phyloP scores from a whole-genome alignment of 1,284 basidiomycete species.

The Sporisorium exsertum region DNA sequence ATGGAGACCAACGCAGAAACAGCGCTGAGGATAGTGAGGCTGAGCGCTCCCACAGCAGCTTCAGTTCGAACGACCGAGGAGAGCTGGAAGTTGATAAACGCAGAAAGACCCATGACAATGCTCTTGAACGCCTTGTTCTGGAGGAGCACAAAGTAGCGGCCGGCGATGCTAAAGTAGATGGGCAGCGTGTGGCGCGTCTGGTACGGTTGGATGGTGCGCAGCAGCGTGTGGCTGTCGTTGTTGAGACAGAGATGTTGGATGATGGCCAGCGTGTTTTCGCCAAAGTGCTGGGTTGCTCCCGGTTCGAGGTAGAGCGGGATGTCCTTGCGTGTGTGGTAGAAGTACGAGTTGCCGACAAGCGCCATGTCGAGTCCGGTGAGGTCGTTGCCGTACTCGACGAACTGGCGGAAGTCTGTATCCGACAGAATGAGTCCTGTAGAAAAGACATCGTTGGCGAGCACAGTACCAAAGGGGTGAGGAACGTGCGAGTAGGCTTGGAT shows the following conservation, averaged over 20 bases:
- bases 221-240: slow-evolving; percentile 62
- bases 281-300: slow-evolving; percentile 88
- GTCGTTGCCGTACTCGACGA: slow-evolving; percentile 81
- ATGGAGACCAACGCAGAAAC: slow-evolving; percentile 60
- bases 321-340: slow-evolving; percentile 92
- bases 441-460: slow-evolving; percentile 94
- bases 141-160: slow-evolving; percentile 71
- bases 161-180: slow-evolving; percentile 75
- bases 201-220: slow-evolving; percentile 41
- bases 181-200: slow-evolving; percentile 73
- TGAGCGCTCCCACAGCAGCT: slow-evolving; percentile 45
- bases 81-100: slow-evolving; percentile 65
- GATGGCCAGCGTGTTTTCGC: slow-evolving; percentile 86
- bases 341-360: slow-evolving; percentile 89
- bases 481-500: slow-evolving; percentile 88
- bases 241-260: slow-evolving; percentile 78
- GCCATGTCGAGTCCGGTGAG: slow-evolving; percentile 80
- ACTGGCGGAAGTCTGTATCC: slow-evolving; percentile 75
- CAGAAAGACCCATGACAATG: slow-evolving; percentile 59
- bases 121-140: slow-evolving; percentile 71
- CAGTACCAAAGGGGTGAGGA: slow-evolving; percentile 89
- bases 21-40: slow-evolving; percentile 53
- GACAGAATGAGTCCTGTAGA: slow-evolving; percentile 87
- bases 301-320: slow-evolving; percentile 82
- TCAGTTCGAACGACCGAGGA: slow-evolving; percentile 69